A percentile compares a stretch with the other conserved stretches of the same genome.
phyloP scores from a whole-genome alignment of 192 early-diverging fungal genomes.

The Coemansia pectinata region DNA sequence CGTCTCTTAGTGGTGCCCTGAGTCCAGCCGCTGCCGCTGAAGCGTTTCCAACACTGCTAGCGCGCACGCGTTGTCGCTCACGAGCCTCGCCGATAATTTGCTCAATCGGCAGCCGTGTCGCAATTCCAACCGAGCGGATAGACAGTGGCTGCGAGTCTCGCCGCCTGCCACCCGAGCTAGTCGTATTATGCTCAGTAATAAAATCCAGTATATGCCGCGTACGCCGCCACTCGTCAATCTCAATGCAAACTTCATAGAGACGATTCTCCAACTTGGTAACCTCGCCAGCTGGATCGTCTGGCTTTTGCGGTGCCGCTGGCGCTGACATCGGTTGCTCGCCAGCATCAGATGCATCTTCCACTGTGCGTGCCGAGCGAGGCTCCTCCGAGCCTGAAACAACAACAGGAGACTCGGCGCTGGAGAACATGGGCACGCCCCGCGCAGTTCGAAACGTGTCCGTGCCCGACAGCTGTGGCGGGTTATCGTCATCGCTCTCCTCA shows the following conservation, averaged over 20 bases:
- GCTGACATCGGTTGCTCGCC: neutral
- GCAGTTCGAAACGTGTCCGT: conserved; percentile 39
- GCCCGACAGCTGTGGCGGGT: conserved; percentile 14
- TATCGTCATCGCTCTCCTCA: neutral
- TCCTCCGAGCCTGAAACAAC: neutral
- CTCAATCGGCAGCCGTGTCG: conserved; percentile 12
- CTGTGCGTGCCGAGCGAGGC: neutral
- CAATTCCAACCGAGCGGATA: conserved; percentile 2
- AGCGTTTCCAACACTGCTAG: conserved; percentile 17
- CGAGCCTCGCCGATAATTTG: conserved; percentile 18
- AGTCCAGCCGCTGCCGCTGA: neutral
- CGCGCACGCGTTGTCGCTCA: conserved; percentile 14
- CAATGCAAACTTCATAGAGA: conserved; percentile 32
- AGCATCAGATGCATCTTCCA: neutral
- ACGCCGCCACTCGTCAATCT: conserved; percentile 50
- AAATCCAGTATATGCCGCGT: conserved; percentile 24
- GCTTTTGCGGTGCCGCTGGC: neutral
- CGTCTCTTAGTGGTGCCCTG: neutral
- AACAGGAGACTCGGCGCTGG: neutral
- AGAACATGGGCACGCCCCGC: conserved; percentile 18
- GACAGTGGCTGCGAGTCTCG: conserved; percentile 21
- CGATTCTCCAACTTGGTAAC: conserved; percentile 16
- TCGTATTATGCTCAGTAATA: conserved; percentile 1
- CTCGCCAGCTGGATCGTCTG: neutral
- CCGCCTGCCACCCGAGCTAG: neutral